phyloP scores from a whole-genome alignment of 495 filamentous ascomycete genomes.

The Aspergillus coremiiformis region DNA sequence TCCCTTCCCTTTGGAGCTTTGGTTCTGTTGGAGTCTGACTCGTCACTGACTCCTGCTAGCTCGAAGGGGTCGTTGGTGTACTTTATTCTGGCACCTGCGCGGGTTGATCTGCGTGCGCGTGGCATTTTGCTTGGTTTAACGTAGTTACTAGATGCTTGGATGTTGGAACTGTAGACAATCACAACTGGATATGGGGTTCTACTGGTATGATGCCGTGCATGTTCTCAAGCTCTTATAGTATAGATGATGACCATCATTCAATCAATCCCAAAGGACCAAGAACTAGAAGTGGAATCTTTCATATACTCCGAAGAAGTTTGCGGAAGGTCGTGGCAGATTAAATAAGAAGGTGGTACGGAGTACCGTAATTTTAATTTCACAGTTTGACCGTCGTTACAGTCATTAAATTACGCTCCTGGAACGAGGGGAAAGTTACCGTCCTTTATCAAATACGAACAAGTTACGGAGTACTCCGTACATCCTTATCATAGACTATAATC shows the following conservation, averaged over 20 bases:
- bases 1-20: slow-evolving; percentile 13
- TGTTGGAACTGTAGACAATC: too few relatives aligned
- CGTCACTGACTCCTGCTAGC: slow-evolving; percentile 27
- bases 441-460: too few relatives aligned
- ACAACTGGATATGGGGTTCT: not conserved
- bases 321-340: not conserved
- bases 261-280: too few relatives aligned
- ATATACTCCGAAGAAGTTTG: not conserved
- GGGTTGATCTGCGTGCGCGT: slow-evolving; percentile 32
- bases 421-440: too few relatives aligned
- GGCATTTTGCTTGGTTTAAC: slow-evolving; percentile 17
- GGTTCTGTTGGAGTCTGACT: slow-evolving; percentile 15
- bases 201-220: not conserved
- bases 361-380: too few relatives aligned
- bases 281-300: too few relatives aligned
- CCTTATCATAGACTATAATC: too few relatives aligned
- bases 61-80: slow-evolving; percentile 34
- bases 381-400: not conserved
- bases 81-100: slow-evolving; percentile 24
- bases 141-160: too few relatives aligned
- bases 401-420: too few relatives aligned
- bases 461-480: too few relatives aligned
- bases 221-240: not conserved
- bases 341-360: too few relatives aligned
- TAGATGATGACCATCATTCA: not conserved